Conservation (phyloP, 1,284 basidiomycete genomes). For the Abortiporus biennis region DNA sequence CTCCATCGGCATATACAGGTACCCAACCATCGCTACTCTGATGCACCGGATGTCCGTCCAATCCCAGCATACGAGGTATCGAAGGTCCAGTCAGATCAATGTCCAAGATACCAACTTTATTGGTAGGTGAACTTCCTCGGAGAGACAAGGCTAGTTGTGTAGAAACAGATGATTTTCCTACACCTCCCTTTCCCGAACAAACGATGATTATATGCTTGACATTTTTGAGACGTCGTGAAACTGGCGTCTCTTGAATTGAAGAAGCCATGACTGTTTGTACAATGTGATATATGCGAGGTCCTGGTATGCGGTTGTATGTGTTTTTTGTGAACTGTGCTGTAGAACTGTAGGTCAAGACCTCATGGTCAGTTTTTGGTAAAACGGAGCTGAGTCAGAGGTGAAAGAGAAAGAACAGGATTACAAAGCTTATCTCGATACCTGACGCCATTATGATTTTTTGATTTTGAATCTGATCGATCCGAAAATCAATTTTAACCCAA, state of each 20-base stretch:
- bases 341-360: no score
- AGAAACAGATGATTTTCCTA: slow-evolving; percentile 96
- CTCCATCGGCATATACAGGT: slow-evolving; percentile 88
- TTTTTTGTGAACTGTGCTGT: no score
- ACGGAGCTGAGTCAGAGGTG: no score
- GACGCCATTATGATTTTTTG: no score
- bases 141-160: slow-evolving; percentile 90
- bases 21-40: slow-evolving; percentile 98
- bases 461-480: no score
- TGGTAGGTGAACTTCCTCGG: slow-evolving; percentile 56
- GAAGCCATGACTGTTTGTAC: slow-evolving; percentile 30
- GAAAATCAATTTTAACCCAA: no score
- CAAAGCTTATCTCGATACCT: no score
- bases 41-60: slow-evolving; percentile 83
- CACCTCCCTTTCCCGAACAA: slow-evolving; percentile 94
- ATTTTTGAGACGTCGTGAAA: slow-evolving; percentile 55
- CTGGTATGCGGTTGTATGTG: no score
- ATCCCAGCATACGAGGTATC: slow-evolving; percentile 94
- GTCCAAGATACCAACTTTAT: slow-evolving; percentile 88
- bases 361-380: no score
- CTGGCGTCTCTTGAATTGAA: slow-evolving; percentile 39
- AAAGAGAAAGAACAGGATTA: no score
- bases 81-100: slow-evolving; percentile 96
- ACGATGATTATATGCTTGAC: slow-evolving; percentile 92
- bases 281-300: no score